Conservation (phyloP, 73 alveolate genomes). For the Symbiodinium natans region DNA sequence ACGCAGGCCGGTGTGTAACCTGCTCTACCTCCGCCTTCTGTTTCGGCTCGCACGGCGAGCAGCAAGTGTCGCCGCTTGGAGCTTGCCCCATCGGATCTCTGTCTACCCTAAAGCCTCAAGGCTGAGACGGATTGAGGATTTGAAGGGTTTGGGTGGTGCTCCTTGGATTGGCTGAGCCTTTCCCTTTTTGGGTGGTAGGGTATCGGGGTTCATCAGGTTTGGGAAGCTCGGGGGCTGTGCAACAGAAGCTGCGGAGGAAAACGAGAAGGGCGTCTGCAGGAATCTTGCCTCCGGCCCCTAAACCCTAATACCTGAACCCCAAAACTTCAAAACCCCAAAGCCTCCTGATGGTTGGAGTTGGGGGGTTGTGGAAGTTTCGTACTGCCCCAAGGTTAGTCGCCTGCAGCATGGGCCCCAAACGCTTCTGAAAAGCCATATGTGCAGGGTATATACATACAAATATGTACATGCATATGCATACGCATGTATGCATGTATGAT, state of each 20-base stretch:
- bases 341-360: background rate
- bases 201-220: background rate
- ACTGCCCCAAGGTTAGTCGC: background rate
- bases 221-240: background rate
- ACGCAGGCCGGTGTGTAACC: background rate
- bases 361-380: background rate
- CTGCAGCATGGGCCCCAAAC: background rate
- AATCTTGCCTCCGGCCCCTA: background rate
- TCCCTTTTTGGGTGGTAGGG: background rate
- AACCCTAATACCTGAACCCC: too few relatives aligned
- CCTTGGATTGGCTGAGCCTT: background rate
- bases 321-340: background rate
- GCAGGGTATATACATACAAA: too few relatives aligned
- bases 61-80: background rate
- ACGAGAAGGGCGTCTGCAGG: background rate
- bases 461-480: too few relatives aligned
- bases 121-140: background rate
- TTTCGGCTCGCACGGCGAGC: background rate
- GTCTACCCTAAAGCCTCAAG: background rate
- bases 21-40: background rate
- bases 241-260: background rate
- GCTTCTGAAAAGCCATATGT: too few relatives aligned
- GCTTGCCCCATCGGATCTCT: background rate
- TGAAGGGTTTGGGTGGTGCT: background rate
- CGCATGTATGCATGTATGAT: too few relatives aligned